Base-by-base conservation (phyloP, 2,329 filamentous ascomycete genomes). In the Davidsoniella virescens region DNA sequence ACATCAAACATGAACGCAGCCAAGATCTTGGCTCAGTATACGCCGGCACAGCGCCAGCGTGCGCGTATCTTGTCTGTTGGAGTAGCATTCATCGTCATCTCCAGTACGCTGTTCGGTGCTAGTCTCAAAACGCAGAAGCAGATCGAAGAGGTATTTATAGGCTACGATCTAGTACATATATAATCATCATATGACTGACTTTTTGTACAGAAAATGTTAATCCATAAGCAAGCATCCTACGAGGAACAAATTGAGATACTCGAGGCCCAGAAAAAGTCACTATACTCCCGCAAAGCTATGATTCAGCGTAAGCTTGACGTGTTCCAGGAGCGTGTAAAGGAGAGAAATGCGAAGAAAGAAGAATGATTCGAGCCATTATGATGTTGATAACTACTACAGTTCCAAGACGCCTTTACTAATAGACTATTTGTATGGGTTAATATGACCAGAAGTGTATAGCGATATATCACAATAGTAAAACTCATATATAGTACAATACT, bases 81-180 rank as follows among this genome's bases (percentile, higher is more conserved):
- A 33, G 65, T 71, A 54, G 67, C 65, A 2, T 69, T 68, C 53
- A 64, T 71, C 51, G 64, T 70, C 53, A 62, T 67, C 52, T 68
- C 70, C 29, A 70, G 70, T 52, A 60, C 67, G 42, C 62, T 70
- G 44, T 72, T 71, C 51, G 71, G 71, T 47, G 71, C 70, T 5
- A 67, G 68, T 43, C 58, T 73, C 43, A 73, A 72, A 60, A 64
- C 65, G 44, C 67, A 71, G 53, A 62, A 66, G 52, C 68, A 73
- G 54, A 70, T 65, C 56, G 60, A 64, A 54, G 60, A 69, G 57
- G 70, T 71, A 52, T 38, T 58, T 54, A 12, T 5, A 8, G 18
- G 23, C 39, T 29, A 7, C 25, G n/a, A 45, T 17, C n/a, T 42
- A n/a, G 25, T 29, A 33, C n/a, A 14, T 16, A 7, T 5, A 36